Evolutionary conservation across 371 early-diverging fungal genomes (phyloP).

Genomic region (Lichtheimia ramosa): DNA sequence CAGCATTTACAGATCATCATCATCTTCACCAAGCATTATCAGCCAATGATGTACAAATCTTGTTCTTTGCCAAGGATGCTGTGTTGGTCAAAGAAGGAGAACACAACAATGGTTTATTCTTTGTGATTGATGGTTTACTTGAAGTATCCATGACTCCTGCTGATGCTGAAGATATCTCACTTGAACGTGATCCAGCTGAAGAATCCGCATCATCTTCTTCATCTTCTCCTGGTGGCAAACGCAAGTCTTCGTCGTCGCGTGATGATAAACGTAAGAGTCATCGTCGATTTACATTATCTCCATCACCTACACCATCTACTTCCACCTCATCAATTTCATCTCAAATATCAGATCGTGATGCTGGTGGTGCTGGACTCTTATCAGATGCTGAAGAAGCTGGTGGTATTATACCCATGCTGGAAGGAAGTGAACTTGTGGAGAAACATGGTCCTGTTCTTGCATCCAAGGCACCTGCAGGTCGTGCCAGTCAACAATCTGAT

Average conservation of each 20-base stretch:
- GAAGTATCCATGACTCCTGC: slow-evolving; percentile 71
- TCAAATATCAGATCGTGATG: neutral
- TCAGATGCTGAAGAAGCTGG: slow-evolving; percentile 3
- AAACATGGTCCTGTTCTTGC: slow-evolving; percentile 27
- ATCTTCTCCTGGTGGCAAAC: neutral
- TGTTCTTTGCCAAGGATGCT: slow-evolving; percentile 73
- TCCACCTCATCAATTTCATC: slow-evolving; percentile 13
- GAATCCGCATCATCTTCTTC: neutral
- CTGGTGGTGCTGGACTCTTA: neutral
- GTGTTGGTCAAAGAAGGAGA: slow-evolving; percentile 82
- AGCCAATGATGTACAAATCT: slow-evolving; percentile 65
- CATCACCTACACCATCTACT: slow-evolving; percentile 12
- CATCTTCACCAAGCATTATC: slow-evolving; percentile 21
- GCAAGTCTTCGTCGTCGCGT: neutral
- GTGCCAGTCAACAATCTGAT: slow-evolving; percentile 11
- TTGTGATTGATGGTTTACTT: slow-evolving; percentile 89
- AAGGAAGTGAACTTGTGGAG: slow-evolving; percentile 2
- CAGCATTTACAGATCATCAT: slow-evolving; percentile 7
- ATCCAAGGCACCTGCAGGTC: slow-evolving; percentile 41
- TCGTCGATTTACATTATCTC: slow-evolving; percentile 2
- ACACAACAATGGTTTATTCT: slow-evolving; percentile 84
- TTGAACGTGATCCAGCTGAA: slow-evolving; percentile 7
- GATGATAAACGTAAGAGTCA: slow-evolving; percentile 3
- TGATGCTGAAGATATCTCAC: slow-evolving; percentile 32
- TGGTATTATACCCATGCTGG: neutral